Evolutionary conservation across 2,329 filamentous ascomycete species (phyloP).

Genomic region (Aspergillus oerlinghausenensis): DNA sequence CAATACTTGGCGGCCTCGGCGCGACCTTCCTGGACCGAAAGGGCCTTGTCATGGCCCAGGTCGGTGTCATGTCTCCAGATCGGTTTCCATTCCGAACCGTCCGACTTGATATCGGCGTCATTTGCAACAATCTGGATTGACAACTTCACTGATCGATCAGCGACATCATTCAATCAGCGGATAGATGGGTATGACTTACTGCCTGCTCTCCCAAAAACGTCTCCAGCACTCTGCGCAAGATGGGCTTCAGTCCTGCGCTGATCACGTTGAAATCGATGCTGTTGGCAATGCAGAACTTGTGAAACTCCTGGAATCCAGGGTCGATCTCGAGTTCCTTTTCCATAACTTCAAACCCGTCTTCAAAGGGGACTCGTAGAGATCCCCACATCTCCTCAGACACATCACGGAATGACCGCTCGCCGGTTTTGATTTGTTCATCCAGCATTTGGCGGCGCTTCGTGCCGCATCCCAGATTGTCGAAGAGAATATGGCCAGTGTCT

Average conservation of each 20-base stretch:
- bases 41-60: constrained; percentile 63
- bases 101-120: constrained; percentile 55
- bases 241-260: constrained; percentile 62
- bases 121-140: constrained; percentile 66
- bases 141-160: constrained; percentile 26
- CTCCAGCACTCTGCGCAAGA: constrained; percentile 58
- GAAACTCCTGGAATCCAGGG: constrained; percentile 59
- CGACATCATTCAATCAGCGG: neutral
- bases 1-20: constrained; percentile 49
- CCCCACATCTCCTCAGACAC: constrained; percentile 71
- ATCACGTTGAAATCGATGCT: constrained; percentile 66
- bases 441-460: constrained; percentile 51
- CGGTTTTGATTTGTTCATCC: constrained; percentile 60
- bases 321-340: constrained; percentile 60
- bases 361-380: constrained; percentile 62
- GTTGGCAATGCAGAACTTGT: constrained; percentile 59
- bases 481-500: constrained; percentile 65
- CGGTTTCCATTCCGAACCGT: constrained; percentile 60
- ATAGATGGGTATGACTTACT: constrained; percentile 10
- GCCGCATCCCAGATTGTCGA: constrained; percentile 62
- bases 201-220: constrained; percentile 60
- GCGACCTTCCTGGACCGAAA: constrained; percentile 60
- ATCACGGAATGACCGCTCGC: constrained; percentile 63
- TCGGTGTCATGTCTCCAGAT: constrained; percentile 64
- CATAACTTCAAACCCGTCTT: constrained; percentile 63